Conservation (phyloP, 805 yeast species). For the Starmerella bombicola region DNA sequence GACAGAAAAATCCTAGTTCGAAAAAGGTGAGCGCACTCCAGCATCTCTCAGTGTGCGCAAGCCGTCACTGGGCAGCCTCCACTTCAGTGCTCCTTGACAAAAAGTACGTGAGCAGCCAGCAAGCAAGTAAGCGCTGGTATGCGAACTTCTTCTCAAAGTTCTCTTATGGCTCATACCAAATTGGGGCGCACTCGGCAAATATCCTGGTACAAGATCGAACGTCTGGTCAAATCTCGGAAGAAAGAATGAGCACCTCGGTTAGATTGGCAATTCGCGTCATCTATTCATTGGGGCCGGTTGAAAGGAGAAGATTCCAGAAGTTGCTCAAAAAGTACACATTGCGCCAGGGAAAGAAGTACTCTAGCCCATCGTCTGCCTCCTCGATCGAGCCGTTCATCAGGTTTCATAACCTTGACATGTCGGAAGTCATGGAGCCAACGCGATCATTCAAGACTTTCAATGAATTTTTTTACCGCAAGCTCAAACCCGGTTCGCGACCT, state of each 20-base stretch:
- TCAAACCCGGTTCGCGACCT: constrained; percentile 59
- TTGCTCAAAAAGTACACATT: constrained; percentile 53
- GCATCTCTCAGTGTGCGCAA: constrained; percentile 78
- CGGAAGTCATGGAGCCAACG: constrained; percentile 49
- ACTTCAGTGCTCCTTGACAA: constrained; percentile 47
- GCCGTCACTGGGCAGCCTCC: constrained; percentile 56
- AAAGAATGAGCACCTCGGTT: constrained; percentile 80
- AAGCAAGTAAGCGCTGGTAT: constrained; percentile 84
- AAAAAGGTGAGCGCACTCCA: constrained; percentile 34
- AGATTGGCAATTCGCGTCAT: constrained; percentile 75
- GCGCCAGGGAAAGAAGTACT: constrained; percentile 78
- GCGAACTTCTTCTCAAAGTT: constrained; percentile 68
- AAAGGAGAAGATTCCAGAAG: constrained; percentile 66
- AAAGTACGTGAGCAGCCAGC: constrained; percentile 61
- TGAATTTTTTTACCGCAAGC: constrained; percentile 73
- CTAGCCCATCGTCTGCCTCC: constrained; percentile 48
- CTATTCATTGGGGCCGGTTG: constrained; percentile 74
- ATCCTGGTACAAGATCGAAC: constrained; percentile 84
- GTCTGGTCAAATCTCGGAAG: constrained; percentile 83
- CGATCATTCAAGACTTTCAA: constrained; percentile 57
- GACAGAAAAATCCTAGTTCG: constrained; percentile 37
- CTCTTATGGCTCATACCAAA: constrained; percentile 73
- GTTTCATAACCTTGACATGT: constrained; percentile 67
- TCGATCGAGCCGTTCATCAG: constrained; percentile 67
- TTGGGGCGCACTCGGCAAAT: constrained; percentile 87